These are phyloP conservation scores for Globisporangium middletonii DNA, from an alignment of 352 stramenopile species.

Conservation along the genomic window DNA sequence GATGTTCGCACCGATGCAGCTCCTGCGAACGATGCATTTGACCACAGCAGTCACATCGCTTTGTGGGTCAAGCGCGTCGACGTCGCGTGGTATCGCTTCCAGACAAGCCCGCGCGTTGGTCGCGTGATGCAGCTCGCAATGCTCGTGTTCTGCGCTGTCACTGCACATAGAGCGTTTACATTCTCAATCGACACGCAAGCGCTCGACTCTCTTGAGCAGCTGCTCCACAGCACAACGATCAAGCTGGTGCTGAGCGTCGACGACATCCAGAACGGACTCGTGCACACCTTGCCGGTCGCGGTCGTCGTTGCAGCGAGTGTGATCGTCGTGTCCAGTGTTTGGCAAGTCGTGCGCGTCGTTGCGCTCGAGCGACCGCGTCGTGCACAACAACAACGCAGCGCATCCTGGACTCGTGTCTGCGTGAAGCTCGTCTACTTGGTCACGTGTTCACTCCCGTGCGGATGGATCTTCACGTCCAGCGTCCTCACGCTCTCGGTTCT, in stretches of 20 bases:
- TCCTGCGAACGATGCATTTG: not conserved
- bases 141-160: not conserved
- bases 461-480: constrained; percentile 35
- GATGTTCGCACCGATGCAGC: constrained; percentile 9
- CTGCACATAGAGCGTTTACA: not conserved
- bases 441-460: constrained; percentile 13
- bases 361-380: not conserved
- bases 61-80: not conserved
- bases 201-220: not conserved
- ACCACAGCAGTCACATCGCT: not conserved
- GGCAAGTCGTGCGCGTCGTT: constrained; percentile 21
- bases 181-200: not conserved
- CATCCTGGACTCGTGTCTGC: not conserved
- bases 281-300: constrained; percentile 21
- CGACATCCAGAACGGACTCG: constrained; percentile 36
- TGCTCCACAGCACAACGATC: constrained; percentile 22
- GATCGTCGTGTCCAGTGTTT: constrained; percentile 15
- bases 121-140: not conserved
- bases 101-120: not conserved
- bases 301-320: constrained; percentile 14
- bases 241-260: constrained; percentile 29
- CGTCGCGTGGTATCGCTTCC: not conserved
- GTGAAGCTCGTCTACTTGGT: constrained; percentile 25
- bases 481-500: constrained; percentile 32
- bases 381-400: too few species aligned